These are phyloP conservation scores for Pholiota adiposa DNA, from an alignment of 1,284 basidiomycete species.

Conservation along the genomic window DNA sequence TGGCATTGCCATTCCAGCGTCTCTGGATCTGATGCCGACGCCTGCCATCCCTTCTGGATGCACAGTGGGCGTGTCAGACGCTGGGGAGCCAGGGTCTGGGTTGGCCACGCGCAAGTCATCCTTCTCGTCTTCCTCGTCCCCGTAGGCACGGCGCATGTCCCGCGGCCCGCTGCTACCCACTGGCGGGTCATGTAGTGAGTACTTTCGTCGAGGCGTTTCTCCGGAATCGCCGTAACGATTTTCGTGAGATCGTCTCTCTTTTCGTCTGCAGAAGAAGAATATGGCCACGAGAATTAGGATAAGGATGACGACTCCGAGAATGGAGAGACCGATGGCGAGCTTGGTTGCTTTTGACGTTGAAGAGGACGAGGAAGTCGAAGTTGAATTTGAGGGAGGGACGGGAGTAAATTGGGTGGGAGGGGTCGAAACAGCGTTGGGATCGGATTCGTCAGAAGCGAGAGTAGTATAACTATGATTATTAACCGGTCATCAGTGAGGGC, in stretches of 20 bases:
- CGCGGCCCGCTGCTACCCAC: background rate
- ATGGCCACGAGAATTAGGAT: background rate
- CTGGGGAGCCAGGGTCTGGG: background rate
- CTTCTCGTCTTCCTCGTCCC: background rate
- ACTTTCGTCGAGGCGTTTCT: background rate
- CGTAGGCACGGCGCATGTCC: background rate
- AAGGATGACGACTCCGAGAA: background rate
- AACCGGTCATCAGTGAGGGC: too few relatives aligned
- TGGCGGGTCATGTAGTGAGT: background rate
- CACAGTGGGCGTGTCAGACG: background rate
- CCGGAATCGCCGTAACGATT: background rate
- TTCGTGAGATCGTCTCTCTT: background rate
- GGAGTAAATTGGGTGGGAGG: conserved; percentile 1
- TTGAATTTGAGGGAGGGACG: background rate
- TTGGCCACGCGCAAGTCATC: background rate
- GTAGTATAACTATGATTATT: conserved; percentile 1
- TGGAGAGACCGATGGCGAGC: conserved; percentile 3
- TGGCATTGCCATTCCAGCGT: background rate
- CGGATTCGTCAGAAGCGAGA: background rate
- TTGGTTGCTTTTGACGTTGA: background rate
- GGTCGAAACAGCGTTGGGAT: background rate
- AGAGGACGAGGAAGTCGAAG: background rate
- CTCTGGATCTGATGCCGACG: background rate
- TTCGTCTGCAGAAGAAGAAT: background rate
- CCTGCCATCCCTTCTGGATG: background rate